Percentiles rank a stretch among this genome's conserved stretches.
These are phyloP conservation scores for Logfia minima DNA, from an alignment of 129 eudicot species.

Conservation along the genomic window DNA sequence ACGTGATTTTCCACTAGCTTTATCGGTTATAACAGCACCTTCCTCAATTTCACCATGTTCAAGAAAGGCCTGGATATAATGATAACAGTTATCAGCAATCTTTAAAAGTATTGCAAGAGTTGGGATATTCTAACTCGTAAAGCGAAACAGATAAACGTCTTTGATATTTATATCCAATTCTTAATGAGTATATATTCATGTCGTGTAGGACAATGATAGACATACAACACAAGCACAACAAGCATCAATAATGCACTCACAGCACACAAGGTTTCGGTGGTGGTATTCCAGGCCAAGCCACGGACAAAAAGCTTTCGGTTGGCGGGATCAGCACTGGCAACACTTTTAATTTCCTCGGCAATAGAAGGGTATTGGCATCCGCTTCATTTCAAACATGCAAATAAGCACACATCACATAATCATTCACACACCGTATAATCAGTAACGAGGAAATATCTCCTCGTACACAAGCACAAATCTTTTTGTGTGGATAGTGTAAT, in stretches of 20 bases:
- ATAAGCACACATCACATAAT: conserved; percentile 64
- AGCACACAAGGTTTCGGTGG: conserved; percentile 73
- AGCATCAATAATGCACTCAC: conserved; percentile 64
- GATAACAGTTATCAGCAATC: not conserved
- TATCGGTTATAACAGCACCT: conserved; percentile 69
- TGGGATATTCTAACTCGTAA: not conserved
- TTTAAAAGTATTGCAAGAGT: not conserved
- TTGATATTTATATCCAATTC: not conserved
- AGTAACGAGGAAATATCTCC: conserved; percentile 2
- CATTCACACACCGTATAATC: conserved; percentile 52
- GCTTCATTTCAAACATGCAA: conserved; percentile 78
- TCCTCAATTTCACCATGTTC: conserved; percentile 81
- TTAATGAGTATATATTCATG: not conserved
- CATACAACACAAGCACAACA: conserved; percentile 37
- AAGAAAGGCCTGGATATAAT: conserved; percentile 45
- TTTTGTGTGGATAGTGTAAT: not conserved
- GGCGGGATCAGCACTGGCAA: conserved; percentile 83
- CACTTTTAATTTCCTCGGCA: conserved; percentile 69
- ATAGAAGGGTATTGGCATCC: conserved; percentile 67
- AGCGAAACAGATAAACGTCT: not conserved
- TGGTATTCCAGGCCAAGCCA: conserved; percentile 79
- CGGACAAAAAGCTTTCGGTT: conserved; percentile 87
- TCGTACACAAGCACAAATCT: not conserved
- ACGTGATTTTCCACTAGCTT: conserved; percentile 68
- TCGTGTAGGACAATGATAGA: conserved; percentile 17